These are phyloP conservation scores for Colletotrichum abscissum DNA, from an alignment of 2,329 filamentous ascomycete species.

Conservation along the genomic window DNA sequence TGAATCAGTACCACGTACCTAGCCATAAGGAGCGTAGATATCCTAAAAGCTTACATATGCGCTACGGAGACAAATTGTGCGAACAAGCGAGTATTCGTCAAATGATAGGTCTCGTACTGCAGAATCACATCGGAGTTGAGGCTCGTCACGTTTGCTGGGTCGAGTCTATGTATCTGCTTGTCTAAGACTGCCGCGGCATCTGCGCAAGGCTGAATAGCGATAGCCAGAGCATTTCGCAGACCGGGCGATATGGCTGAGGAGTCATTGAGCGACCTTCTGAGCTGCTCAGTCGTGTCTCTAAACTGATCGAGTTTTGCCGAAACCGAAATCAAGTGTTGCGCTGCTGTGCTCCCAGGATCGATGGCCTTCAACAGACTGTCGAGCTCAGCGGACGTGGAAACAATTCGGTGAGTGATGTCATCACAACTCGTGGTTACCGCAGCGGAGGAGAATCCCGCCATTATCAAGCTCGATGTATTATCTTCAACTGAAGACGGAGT, in stretches of 20 bases:
- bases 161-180: conserved; percentile 49
- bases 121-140: conserved; percentile 42
- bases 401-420: conserved; percentile 44
- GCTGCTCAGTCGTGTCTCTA: conserved; percentile 38
- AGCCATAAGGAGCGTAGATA: no score
- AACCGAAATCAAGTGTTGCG: conserved; percentile 39
- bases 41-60: conserved; percentile 19
- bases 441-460: conserved; percentile 49
- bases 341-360: conserved; percentile 23
- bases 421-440: conserved; percentile 46
- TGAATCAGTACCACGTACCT: not conserved
- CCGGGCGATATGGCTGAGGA: conserved; percentile 42
- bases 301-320: conserved; percentile 42
- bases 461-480: conserved; percentile 22
- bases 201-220: conserved; percentile 44
- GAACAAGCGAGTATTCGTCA: conserved; percentile 42
- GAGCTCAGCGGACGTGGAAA: conserved; percentile 45
- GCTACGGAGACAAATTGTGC: conserved; percentile 10
- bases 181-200: conserved; percentile 42
- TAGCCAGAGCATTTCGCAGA: conserved; percentile 43
- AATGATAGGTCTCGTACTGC: conserved; percentile 40
- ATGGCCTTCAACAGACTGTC: conserved; percentile 40
- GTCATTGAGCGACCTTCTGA: conserved; percentile 41
- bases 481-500: not conserved
- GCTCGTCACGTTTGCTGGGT: conserved; percentile 38